Conservation (phyloP, 768 basidiomycete species). For the Sporobolomyces phaffii region DNA sequence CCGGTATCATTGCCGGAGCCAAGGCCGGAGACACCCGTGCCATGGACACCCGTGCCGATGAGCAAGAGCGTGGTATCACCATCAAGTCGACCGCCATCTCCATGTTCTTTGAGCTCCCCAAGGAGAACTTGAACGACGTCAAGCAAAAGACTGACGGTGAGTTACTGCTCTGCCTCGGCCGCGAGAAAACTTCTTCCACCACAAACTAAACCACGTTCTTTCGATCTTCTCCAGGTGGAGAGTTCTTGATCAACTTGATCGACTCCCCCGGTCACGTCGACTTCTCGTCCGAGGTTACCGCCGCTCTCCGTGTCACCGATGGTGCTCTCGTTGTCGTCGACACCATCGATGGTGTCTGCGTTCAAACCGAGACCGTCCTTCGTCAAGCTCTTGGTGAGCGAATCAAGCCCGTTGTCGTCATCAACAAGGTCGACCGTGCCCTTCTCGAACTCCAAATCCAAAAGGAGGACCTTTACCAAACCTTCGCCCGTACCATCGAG, state of each 20-base stretch:
- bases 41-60: slow-evolving; percentile 85
- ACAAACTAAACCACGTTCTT: not conserved
- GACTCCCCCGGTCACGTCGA: slow-evolving; percentile 99
- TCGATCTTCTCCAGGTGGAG: slow-evolving; percentile 55
- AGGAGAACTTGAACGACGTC: slow-evolving; percentile 77
- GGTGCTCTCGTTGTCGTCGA: slow-evolving; percentile 99
- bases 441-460: slow-evolving; percentile 94
- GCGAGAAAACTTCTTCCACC: too few species aligned
- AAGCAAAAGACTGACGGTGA: slow-evolving; percentile 89
- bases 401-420: slow-evolving; percentile 98
- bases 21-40: slow-evolving; percentile 96
- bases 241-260: slow-evolving; percentile 99
- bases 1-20: slow-evolving; percentile 91
- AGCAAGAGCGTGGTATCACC: slow-evolving; percentile 99
- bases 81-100: slow-evolving; percentile 99
- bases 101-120: slow-evolving; percentile 95
- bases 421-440: slow-evolving; percentile 99
- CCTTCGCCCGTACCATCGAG: slow-evolving; percentile 95
- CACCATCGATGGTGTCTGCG: slow-evolving; percentile 98
- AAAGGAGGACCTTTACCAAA: slow-evolving; percentile 96
- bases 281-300: slow-evolving; percentile 99
- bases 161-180: slow-evolving; percentile 39
- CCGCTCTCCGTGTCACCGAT: slow-evolving; percentile 98
- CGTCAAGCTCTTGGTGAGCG: slow-evolving; percentile 95
- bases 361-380: slow-evolving; percentile 98